A percentile compares a stretch with the other conserved stretches of the same genome.
Conservation (phyloP, 108 stramenopile genomes). For the Cyclostephanos tholiformis region DNA sequence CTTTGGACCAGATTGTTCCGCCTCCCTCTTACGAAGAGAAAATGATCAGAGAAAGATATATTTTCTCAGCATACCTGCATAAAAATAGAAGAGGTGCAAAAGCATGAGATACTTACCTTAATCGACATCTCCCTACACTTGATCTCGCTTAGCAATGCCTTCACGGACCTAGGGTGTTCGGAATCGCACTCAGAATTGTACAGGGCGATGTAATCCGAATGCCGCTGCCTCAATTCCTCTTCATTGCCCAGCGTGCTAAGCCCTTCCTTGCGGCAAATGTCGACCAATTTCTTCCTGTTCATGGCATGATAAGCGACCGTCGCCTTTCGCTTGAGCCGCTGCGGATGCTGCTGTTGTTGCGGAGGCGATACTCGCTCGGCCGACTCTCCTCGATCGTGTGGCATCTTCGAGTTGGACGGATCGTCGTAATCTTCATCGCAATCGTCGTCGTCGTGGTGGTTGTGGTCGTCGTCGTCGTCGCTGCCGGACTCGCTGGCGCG, state of each 20-base stretch:
- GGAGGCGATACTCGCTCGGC: neutral
- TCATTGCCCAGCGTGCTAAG: constrained; percentile 51
- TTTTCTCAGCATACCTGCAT: neutral
- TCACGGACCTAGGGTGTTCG: constrained; percentile 45
- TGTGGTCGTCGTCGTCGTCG: constrained; percentile 6
- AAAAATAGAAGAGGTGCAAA: neutral
- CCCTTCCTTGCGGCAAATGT: constrained; percentile 50
- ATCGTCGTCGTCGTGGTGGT: constrained; percentile 26
- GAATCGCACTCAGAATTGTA: constrained; percentile 68
- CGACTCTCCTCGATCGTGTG: neutral
- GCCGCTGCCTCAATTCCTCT: constrained; percentile 49
- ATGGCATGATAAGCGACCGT: constrained; percentile 34
- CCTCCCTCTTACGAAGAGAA: neutral
- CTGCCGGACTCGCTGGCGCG: neutral
- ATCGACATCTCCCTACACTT: constrained; percentile 34
- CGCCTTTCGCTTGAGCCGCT: constrained; percentile 24
- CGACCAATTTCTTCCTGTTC: constrained; percentile 49
- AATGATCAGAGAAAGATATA: neutral
- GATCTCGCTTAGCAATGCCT: constrained; percentile 48
- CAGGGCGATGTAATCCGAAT: constrained; percentile 51
- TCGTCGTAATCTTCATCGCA: constrained; percentile 4
- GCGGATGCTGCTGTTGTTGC: constrained; percentile 8
- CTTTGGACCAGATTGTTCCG: constrained; percentile 14
- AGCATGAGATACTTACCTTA: constrained; percentile 16
- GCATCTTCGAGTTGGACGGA: neutral